phyloP scores from a whole-genome alignment of 2,329 filamentous ascomycete genomes.

The Penicillium paneum region DNA sequence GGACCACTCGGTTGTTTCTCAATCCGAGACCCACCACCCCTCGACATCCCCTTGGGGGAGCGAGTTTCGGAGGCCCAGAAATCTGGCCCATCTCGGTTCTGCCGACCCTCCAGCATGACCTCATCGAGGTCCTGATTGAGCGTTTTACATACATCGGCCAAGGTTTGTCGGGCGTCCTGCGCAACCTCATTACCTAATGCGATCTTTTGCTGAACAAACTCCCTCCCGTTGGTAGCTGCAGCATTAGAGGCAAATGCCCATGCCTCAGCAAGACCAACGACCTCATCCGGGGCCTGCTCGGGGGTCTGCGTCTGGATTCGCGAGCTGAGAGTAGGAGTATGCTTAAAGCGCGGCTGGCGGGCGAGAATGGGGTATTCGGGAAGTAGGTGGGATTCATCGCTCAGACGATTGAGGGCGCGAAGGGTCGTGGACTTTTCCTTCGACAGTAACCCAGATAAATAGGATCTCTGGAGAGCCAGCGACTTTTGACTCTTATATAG shows the following conservation, averaged over 20 bases:
- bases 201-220: conserved; percentile 35
- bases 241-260: conserved; percentile 42
- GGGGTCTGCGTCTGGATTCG: conserved; percentile 15
- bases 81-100: conserved; percentile 23
- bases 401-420: conserved; percentile 39
- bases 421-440: conserved; percentile 39
- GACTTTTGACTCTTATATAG: conserved; percentile 37
- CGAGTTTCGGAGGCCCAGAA: conserved; percentile 34
- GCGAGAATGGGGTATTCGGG: conserved; percentile 40
- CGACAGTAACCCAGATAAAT: conserved; percentile 36
- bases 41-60: conserved; percentile 19
- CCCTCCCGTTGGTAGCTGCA: conserved; percentile 29
- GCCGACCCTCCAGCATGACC: conserved; percentile 12
- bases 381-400: conserved; percentile 44
- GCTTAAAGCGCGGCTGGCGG: conserved; percentile 37
- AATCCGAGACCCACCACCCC: conserved; percentile 17
- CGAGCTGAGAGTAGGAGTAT: conserved; percentile 28
- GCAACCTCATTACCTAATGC: conserved; percentile 31
- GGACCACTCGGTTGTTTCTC: conserved; percentile 33
- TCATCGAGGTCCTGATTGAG: conserved; percentile 36
- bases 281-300: conserved; percentile 28
- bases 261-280: conserved; percentile 36
- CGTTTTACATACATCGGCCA: conserved; percentile 33
- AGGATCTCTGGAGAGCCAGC: conserved; percentile 38
- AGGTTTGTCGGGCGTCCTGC: conserved; percentile 27